Base-by-base conservation (phyloP, 768 basidiomycete genomes). In the Podaxis sp. region DNA sequence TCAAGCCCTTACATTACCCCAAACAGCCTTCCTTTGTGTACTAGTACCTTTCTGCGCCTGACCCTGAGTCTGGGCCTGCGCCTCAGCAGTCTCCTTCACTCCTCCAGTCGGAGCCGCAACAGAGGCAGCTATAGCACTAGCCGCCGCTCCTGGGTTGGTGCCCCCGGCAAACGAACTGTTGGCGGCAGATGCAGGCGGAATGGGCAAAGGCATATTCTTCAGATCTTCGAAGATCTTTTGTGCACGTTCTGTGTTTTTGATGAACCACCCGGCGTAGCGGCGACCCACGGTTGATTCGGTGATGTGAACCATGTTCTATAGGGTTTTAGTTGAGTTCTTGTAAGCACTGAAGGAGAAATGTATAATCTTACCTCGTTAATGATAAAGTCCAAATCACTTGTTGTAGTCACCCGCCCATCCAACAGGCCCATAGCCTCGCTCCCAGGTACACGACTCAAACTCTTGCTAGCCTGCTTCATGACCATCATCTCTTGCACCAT, bases 401-500 rank as follows among this genome's bases (percentile, higher is more conserved):
- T 94, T 23, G 89, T 87, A 69, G 93, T 89, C 69, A 84, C 87
- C 69, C 94, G 86, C 1, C 96, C 96, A 63, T 90, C 90, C 62
- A 98, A 77, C 38, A 97, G 72, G 57, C 88, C 79, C 16, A 79
- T 79, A 44, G 76, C 72, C 62, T 82, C 74, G 36, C 71, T 77
- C 67, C 80, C 89, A 42, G 78, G 76, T 38, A 87, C 82, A 72
- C 90, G 80, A 71, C 85, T 87, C 57, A 89, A 73, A 61, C 90
- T 91, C 68, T 93, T 80, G 66, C 90, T 91, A 0, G 87, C 86
- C 64, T 90, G 88, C 79, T 99, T 98, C 76, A 97, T 84, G 47
- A 93, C 88, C 94, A 98, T 97, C 82, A 98, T 84, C 82, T 96
- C 91, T 75, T 95, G 91, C 61, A 99, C 81, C 69, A 98, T 89